These are phyloP conservation scores for Hyphodiscus hymeniophilus DNA, from an alignment of 495 filamentous ascomycete genomes.

Conservation along the genomic window DNA sequence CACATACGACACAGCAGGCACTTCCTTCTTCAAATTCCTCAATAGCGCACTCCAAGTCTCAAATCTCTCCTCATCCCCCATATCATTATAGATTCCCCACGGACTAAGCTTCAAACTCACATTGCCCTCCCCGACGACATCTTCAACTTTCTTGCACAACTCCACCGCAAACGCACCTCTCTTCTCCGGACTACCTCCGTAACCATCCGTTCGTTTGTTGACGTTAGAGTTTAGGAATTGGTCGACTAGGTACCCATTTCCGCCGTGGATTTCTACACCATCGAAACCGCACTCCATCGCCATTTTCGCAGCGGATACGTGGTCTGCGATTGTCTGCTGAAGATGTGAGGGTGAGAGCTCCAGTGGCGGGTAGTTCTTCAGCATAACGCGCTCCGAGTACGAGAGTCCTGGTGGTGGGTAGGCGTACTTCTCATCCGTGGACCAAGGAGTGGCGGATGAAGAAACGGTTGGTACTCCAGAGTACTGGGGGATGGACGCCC, in stretches of 20 bases:
- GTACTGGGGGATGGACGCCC: conserved; percentile 38
- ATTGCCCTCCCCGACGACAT: conserved; percentile 28
- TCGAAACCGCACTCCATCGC: conserved; percentile 39
- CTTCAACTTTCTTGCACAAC: conserved; percentile 29
- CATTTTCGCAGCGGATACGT: conserved; percentile 27
- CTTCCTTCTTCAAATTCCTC: conserved; percentile 37
- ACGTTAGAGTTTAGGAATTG: conserved; percentile 44
- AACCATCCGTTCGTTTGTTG: conserved; percentile 43
- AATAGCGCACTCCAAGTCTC: conserved; percentile 43
- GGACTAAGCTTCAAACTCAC: conserved; percentile 20
- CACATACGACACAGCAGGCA: conserved; percentile 40
- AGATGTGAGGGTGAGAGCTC: conserved; percentile 40
- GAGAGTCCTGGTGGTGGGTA: conserved; percentile 16
- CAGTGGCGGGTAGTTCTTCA: conserved; percentile 34
- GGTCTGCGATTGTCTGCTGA: conserved; percentile 30
- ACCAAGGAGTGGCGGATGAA: conserved; percentile 11
- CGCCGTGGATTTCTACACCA: conserved; percentile 48
- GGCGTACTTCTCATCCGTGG: conserved; percentile 9
- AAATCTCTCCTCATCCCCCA: conserved; percentile 32
- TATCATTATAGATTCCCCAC: conserved; percentile 44
- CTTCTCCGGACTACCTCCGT: conserved; percentile 44
- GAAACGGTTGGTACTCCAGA: conserved; percentile 25
- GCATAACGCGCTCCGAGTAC: conserved; percentile 36
- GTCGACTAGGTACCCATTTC: conserved; percentile 48
- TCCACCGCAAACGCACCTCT: conserved; percentile 39